Conservation (phyloP, 2,329 filamentous ascomycete species). For the Pseudogymnoascus sp. region DNA sequence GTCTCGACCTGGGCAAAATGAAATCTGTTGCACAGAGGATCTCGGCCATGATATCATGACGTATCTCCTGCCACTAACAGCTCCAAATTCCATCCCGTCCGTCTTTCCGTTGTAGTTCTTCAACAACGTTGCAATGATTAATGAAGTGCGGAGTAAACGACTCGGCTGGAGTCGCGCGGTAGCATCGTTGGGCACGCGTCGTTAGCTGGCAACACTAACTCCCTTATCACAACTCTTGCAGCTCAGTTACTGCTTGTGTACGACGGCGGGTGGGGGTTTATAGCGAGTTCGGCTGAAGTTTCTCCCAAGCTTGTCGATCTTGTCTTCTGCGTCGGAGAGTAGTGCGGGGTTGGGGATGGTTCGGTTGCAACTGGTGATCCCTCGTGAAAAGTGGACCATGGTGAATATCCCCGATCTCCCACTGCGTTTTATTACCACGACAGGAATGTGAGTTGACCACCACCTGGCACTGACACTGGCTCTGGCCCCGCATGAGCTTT, state of each 20-base stretch:
- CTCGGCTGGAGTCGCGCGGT: not conserved
- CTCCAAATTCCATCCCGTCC: not conserved
- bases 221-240: not conserved
- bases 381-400: not conserved
- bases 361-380: not conserved
- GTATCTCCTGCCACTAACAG: not conserved
- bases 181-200: not conserved
- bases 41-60: not conserved
- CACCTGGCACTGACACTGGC: not conserved
- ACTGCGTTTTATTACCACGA: not conserved
- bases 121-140: not conserved
- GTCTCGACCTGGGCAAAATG: not conserved
- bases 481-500: not conserved
- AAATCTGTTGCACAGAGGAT: not conserved
- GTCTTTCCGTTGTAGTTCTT: not conserved
- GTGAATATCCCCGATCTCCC: not conserved
- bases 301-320: not conserved
- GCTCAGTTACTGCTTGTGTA: not conserved
- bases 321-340: not conserved
- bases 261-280: not conserved
- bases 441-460: not conserved
- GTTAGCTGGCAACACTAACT: not conserved
- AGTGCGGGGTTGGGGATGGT: not conserved
- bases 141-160: not conserved
- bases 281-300: conserved; percentile 1